phyloP scores from a whole-genome alignment of 345 rosid genomes.

The Lagerstroemia speciosa region DNA sequence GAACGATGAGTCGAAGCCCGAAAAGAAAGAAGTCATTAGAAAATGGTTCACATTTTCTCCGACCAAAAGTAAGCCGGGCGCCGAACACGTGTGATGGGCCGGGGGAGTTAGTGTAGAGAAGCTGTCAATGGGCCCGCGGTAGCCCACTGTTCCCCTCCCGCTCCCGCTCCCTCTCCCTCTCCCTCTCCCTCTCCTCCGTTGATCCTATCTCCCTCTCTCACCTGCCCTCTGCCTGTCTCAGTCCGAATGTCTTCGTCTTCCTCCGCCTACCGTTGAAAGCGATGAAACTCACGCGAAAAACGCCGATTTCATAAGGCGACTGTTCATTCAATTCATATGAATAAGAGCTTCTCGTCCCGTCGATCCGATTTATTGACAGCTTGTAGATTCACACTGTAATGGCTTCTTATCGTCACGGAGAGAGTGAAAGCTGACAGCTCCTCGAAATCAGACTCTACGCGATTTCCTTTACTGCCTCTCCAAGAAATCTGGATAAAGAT shows the following conservation, averaged over 20 bases:
- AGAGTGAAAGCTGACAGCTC: neutral
- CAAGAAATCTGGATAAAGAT: neutral
- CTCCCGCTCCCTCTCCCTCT: neutral
- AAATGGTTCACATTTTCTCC: too few species aligned
- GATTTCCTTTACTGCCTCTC: neutral
- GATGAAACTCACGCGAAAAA: neutral
- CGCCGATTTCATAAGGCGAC: neutral
- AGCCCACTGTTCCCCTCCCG: neutral
- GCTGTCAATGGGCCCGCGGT: neutral
- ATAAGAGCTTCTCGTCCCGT: neutral
- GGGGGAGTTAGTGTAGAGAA: neutral
- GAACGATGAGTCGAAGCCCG: too few species aligned
- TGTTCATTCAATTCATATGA: neutral
- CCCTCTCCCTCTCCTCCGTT: too few species aligned
- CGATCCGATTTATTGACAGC: neutral
- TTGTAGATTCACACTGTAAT: neutral
- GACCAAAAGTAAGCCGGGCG: neutral
- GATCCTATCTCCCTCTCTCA: too few species aligned
- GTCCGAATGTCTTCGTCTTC: neutral
- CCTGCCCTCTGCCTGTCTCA: neutral
- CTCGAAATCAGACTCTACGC: neutral
- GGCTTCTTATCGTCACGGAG: neutral
- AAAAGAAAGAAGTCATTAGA: too few species aligned
- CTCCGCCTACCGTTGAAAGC: constrained; percentile 1
- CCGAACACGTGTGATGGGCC: constrained; percentile 7